Percentiles rank a stretch among this genome's conserved stretches.
These are phyloP conservation scores for Amphirosellinia nigrospora DNA, from an alignment of 495 filamentous ascomycete genomes.

Conservation along the genomic window DNA sequence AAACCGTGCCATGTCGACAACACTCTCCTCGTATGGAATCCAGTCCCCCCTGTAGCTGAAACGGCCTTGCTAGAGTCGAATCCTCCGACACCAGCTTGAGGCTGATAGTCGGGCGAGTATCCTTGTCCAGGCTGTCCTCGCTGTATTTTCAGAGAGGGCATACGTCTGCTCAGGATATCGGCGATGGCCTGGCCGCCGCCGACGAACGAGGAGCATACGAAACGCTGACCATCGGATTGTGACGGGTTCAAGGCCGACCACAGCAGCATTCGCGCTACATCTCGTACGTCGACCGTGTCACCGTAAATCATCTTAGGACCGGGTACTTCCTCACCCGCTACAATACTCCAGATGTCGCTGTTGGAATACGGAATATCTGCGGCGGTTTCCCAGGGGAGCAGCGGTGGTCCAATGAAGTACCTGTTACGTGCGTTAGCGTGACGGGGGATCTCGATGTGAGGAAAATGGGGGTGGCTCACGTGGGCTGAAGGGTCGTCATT, in stretches of 20 bases:
- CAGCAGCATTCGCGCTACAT: conserved; percentile 44
- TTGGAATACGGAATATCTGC: conserved; percentile 34
- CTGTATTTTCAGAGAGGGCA: conserved; percentile 28
- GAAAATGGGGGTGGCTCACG: conserved; percentile 30
- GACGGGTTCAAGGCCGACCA: conserved; percentile 32
- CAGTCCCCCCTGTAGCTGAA: conserved; percentile 39
- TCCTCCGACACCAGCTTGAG: conserved; percentile 23
- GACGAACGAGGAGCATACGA: conserved; percentile 37
- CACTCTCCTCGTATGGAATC: conserved; percentile 45
- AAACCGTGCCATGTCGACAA: conserved; percentile 43
- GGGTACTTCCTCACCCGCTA: conserved; percentile 31
- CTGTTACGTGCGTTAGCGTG: conserved; percentile 19
- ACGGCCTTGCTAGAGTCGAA: conserved; percentile 41
- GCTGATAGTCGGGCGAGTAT: conserved; percentile 30
- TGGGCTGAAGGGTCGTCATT: conserved; percentile 60
- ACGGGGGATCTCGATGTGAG: neutral
- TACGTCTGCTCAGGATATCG: conserved; percentile 35
- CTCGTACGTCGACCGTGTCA: conserved; percentile 41
- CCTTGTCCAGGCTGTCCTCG: conserved; percentile 34
- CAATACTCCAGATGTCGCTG: conserved; percentile 30
- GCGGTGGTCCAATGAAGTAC: conserved; percentile 39
- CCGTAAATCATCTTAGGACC: conserved; percentile 35
- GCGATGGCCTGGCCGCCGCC: conserved; percentile 39
- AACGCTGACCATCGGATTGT: conserved; percentile 37
- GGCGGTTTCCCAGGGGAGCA: conserved; percentile 33